Evolutionary conservation across 768 basidiomycete genomes (phyloP), one percentile per base, ranked within the genome.

Genomic region (Podaxis pistillaris): DNA sequence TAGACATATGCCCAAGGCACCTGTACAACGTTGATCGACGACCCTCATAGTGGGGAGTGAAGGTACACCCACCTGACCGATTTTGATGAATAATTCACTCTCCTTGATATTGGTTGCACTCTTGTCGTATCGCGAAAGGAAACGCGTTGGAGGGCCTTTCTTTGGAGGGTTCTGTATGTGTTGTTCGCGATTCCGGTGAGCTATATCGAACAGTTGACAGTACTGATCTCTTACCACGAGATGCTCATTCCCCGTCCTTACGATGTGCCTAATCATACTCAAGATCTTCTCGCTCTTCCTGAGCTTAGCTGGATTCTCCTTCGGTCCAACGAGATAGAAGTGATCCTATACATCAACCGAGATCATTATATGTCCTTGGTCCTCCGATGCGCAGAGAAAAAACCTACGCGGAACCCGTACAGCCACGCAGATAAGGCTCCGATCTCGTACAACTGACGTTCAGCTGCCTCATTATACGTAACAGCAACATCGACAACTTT

Each of bases 71-170:
- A 37, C 28, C 53, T 54, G 53, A 4, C 83, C 83, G 33, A 85
- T 83, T 8, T 68, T 71, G 47, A 76, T 73, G 61, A 84, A 85
- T 9, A 85, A 62, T 53, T 73, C 68, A 26, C 78, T 82, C 63
- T 85, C 83, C 63, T 83, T 86, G 70, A 86, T 83, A 66, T 86
- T 84, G 0, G 83, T 85, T 6, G 84, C 83, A 58, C 81, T 82
- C 66, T 84, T 85, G 65, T 86, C 83, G 63, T 75, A 86, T 3
- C 84, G 79, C 1, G 82, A 82, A 13, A 85, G 75, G 69, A 85
- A 85, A 28, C 82, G 79, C 11, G 78, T 78, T 5, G 81, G 68
- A 2, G 69, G 72, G 1, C 72, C 75, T 3, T 11, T 19, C 37
- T 69, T 33, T 2, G 53, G 53, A 15, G 30, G 66, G 15, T 67